Conservation (phyloP, 169 alveolate species). For the Plasmodium falciparum region DNA sequence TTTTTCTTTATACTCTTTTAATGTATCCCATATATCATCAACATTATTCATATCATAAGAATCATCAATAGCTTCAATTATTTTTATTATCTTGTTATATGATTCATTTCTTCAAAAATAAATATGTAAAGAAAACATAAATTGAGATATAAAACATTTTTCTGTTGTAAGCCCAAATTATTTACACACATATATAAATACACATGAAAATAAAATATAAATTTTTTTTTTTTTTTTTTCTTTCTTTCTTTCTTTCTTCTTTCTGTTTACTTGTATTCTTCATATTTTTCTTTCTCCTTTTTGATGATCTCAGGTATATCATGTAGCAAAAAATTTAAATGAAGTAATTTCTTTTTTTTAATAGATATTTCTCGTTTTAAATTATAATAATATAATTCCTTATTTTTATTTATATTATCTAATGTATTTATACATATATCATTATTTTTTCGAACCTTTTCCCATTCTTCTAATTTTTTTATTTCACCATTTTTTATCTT, state of each 20-base stretch:
- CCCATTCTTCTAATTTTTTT: slow-evolving; percentile 65
- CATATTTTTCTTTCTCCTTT: slow-evolving; percentile 43
- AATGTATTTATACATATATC: slow-evolving; percentile 34
- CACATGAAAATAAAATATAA: background rate
- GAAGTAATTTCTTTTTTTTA: slow-evolving; percentile 33
- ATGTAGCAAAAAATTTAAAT: slow-evolving; percentile 18
- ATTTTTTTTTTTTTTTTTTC: background rate
- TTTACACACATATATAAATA: background rate
- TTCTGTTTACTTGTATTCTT: slow-evolving; percentile 37
- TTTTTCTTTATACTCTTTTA: slow-evolving; percentile 27
- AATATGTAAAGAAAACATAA: background rate
- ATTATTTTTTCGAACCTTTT: slow-evolving; percentile 51
- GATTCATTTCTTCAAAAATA: slow-evolving; percentile 33
- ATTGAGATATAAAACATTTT: background rate
- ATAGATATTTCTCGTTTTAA: slow-evolving; percentile 54
- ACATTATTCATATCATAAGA: background rate
- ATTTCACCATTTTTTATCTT: slow-evolving; percentile 44
- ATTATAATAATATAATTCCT: slow-evolving; percentile 38
- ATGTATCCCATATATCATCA: slow-evolving; percentile 50
- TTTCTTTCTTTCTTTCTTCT: background rate
- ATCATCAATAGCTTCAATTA: slow-evolving; percentile 26
- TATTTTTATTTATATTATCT: slow-evolving; percentile 50
- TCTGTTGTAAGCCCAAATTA: background rate
- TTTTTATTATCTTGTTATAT: slow-evolving; percentile 24
- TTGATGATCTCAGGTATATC: slow-evolving; percentile 45